Conservation (phyloP, 2,329 filamentous ascomycete genomes). For the Botrytis galanthina region DNA sequence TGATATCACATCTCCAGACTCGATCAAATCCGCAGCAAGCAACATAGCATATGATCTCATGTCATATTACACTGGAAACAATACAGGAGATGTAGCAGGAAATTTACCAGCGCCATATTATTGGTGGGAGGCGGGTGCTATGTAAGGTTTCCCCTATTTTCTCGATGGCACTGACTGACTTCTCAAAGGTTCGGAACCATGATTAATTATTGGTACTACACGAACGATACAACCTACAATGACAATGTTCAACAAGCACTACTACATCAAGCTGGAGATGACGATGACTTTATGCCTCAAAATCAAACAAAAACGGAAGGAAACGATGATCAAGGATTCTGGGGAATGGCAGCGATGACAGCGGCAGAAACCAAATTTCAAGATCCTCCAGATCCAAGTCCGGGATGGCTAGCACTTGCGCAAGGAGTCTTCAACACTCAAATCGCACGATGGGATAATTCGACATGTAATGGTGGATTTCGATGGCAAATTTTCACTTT, state of each 20-base stretch:
- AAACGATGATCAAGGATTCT: conserved; percentile 64
- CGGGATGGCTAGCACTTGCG: conserved; percentile 67
- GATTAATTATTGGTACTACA: conserved; percentile 81
- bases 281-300: conserved; percentile 72
- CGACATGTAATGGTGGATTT: conserved; percentile 66
- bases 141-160: conserved; percentile 45
- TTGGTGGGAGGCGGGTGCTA: conserved; percentile 44
- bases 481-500: conserved; percentile 81
- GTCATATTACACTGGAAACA: conserved; percentile 49
- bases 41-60: conserved; percentile 48
- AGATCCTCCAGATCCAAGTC: conserved; percentile 52
- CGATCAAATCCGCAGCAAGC: conserved; percentile 35
- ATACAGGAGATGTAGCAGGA: conserved; percentile 48
- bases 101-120: conserved; percentile 43
- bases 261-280: conserved; percentile 67
- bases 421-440: conserved; percentile 80
- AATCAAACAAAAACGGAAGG: conserved; percentile 59
- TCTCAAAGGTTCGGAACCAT: conserved; percentile 50
- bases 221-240: conserved; percentile 63
- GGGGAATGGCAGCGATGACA: conserved; percentile 67
- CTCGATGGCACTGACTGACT: not conserved
- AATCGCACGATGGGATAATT: conserved; percentile 64
- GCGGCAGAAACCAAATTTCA: conserved; percentile 65
- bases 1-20: conserved; percentile 27
- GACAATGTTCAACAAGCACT: conserved; percentile 59